Conservation (phyloP, 1,284 basidiomycete genomes). For the Rhodotorula sp. region DNA sequence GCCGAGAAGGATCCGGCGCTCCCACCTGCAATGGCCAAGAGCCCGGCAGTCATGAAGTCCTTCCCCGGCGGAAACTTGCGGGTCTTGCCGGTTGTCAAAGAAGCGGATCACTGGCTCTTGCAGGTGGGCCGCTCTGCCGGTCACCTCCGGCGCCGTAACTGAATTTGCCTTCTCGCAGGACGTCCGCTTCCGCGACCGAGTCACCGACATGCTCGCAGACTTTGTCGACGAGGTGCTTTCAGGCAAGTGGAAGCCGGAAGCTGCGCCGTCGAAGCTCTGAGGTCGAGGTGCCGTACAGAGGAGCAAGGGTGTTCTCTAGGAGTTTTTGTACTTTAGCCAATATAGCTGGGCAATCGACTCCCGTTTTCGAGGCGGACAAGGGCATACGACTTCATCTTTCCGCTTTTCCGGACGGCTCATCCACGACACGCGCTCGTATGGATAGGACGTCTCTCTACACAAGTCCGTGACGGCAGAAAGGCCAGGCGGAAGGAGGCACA, state of each 20-base stretch:
- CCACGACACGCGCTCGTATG: too few relatives aligned
- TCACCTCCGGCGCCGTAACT: neutral
- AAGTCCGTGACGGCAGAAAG: too few relatives aligned
- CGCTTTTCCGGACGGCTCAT: too few relatives aligned
- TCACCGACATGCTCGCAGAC: conserved; percentile 19
- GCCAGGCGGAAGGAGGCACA: too few relatives aligned
- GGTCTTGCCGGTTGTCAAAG: conserved; percentile 19
- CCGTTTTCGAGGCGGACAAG: too few relatives aligned
- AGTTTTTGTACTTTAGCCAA: too few relatives aligned
- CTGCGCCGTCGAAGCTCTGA: neutral
- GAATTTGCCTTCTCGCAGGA: conserved; percentile 9
- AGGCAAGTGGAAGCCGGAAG: conserved; percentile 16
- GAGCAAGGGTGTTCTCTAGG: too few relatives aligned
- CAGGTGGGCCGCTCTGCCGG: conserved; percentile 3
- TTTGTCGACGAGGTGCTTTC: conserved; percentile 20
- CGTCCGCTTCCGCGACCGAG: conserved; percentile 10
- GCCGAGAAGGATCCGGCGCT: conserved; percentile 39
- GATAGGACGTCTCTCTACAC: too few relatives aligned
- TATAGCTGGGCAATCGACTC: too few relatives aligned
- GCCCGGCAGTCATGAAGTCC: conserved; percentile 12
- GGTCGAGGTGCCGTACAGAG: too few relatives aligned
- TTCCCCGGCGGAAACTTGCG: conserved; percentile 38
- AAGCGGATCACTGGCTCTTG: conserved; percentile 41
- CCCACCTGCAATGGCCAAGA: conserved; percentile 35
- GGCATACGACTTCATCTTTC: too few relatives aligned